Percentiles rank a stretch among this genome's conserved stretches.
Conservation (phyloP, 2,329 filamentous ascomycete genomes). For the Purpureocillium takamizusanense region DNA sequence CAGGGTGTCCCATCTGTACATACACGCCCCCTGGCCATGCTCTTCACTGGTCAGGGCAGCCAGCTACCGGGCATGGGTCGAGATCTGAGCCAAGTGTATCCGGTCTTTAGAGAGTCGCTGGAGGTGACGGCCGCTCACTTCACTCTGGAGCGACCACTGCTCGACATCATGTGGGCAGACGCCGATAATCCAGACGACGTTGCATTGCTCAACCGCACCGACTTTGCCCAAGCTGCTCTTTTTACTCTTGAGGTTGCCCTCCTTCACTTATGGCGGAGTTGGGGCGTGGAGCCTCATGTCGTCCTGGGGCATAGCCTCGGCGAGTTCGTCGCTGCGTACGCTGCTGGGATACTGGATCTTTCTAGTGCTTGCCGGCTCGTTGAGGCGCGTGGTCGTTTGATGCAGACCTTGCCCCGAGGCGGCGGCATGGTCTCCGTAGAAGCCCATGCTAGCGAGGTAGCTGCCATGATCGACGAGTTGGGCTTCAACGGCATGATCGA, state of each 20-base stretch:
- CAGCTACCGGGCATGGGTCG: constrained; percentile 21
- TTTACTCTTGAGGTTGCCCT: constrained; percentile 23
- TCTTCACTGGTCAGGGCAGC: constrained; percentile 27
- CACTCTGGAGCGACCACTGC: constrained; percentile 13
- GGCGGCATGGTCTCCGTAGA: constrained; percentile 18
- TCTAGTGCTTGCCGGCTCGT: constrained; percentile 22
- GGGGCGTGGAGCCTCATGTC: constrained; percentile 18
- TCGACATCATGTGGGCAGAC: constrained; percentile 19
- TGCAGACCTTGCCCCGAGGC: constrained; percentile 38
- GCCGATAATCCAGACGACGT: constrained; percentile 10
- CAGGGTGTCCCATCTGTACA: not conserved
- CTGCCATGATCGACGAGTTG: constrained; percentile 26
- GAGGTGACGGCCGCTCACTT: constrained; percentile 11
- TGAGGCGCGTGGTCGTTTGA: constrained; percentile 23
- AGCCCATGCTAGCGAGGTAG: constrained; percentile 22
- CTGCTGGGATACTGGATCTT: constrained; percentile 20
- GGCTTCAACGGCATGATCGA: constrained; percentile 26
- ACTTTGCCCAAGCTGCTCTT: constrained; percentile 22
- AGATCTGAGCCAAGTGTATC: constrained; percentile 13
- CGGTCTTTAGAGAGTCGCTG: constrained; percentile 17
- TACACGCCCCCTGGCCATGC: constrained; percentile 14
- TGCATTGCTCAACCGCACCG: constrained; percentile 16
- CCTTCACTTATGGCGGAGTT: constrained; percentile 19
- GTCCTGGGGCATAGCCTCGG: constrained; percentile 14
- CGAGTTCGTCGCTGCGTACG: constrained; percentile 19